These are phyloP conservation scores for Boletus speciosus DNA, from an alignment of 768 basidiomycete genomes.

Conservation along the genomic window DNA sequence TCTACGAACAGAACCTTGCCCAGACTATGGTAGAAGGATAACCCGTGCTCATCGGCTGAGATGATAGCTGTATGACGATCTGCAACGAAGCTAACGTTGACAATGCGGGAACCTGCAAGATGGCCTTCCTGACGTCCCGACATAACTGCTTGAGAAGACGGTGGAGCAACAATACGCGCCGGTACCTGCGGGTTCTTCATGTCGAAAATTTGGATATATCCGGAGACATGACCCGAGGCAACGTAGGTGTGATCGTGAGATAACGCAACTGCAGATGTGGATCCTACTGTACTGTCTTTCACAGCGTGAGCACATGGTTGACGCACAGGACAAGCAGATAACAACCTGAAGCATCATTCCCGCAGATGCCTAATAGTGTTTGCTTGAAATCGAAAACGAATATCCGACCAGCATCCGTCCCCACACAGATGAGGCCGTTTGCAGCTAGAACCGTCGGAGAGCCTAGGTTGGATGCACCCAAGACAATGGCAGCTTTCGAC, in stretches of 20 bases:
- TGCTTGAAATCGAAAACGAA: conserved; percentile 92
- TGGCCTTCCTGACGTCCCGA: conserved; percentile 86
- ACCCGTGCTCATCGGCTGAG: conserved; percentile 83
- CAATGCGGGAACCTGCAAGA: conserved; percentile 71
- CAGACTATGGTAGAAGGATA: conserved; percentile 93
- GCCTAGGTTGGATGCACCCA: conserved; percentile 57
- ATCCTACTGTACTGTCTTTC: conserved; percentile 59
- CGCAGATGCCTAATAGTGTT: conserved; percentile 74
- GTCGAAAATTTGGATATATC: conserved; percentile 85
- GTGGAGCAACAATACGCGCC: conserved; percentile 68
- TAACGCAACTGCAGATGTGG: conserved; percentile 85
- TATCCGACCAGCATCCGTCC: conserved; percentile 74
- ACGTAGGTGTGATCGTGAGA: conserved; percentile 94
- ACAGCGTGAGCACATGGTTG: conserved; percentile 18
- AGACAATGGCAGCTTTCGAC: conserved; percentile 58
- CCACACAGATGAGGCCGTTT: conserved; percentile 86
- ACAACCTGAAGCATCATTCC: conserved; percentile 62
- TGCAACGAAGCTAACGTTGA: conserved; percentile 83
- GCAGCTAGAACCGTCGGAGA: conserved; percentile 78
- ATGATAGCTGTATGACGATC: conserved; percentile 91
- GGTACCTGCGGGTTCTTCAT: conserved; percentile 65
- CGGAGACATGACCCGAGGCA: conserved; percentile 81
- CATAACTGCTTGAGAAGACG: conserved; percentile 60
- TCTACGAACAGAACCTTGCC: conserved; percentile 95
- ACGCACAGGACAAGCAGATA: conserved; percentile 6